A percentile compares a stretch with the other conserved stretches of the same genome.
Evolutionary conservation across 345 rosid species (phyloP).

Genomic region (Cardamine chenopodiifolia): DNA sequence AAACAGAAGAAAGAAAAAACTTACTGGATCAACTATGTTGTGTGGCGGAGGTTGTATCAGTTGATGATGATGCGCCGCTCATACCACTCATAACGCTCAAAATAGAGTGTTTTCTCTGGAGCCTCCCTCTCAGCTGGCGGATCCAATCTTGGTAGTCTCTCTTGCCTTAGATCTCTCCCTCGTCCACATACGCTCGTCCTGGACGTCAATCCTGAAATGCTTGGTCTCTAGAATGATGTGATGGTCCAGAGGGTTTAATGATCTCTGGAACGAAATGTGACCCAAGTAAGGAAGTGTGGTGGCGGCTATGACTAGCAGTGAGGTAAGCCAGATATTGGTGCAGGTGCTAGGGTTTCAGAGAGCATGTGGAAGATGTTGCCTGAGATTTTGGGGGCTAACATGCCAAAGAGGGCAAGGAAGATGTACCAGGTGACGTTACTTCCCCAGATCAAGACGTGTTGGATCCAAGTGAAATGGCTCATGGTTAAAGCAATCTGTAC

Average conservation of each 20-base stretch:
- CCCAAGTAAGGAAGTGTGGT: constrained; percentile 57
- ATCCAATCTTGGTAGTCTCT: constrained; percentile 56
- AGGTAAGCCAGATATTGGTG: constrained; percentile 56
- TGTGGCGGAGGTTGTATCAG: constrained; percentile 41
- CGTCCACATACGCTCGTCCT: constrained; percentile 59
- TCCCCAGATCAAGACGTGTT: constrained; percentile 70
- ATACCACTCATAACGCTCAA: constrained; percentile 40
- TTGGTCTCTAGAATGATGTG: constrained; percentile 79
- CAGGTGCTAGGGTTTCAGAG: constrained; percentile 52
- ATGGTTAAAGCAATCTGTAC: constrained; percentile 70
- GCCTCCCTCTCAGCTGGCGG: constrained; percentile 36
- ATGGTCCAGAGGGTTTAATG: constrained; percentile 64
- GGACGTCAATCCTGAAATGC: constrained; percentile 50
- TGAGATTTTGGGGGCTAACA: constrained; percentile 50
- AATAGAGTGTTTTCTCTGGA: constrained; percentile 40
- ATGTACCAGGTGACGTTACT: constrained; percentile 70
- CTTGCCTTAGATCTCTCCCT: constrained; percentile 58
- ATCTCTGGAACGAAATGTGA: constrained; percentile 52
- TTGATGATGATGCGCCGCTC: constrained; percentile 37
- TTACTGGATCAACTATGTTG: constrained; percentile 37
- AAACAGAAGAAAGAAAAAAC: background rate
- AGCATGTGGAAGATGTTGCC: constrained; percentile 50
- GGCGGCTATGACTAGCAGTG: constrained; percentile 51
- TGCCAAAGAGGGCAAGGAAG: constrained; percentile 58
- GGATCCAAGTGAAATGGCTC: constrained; percentile 85